Evolutionary conservation across 192 early-diverging fungal species (phyloP).

Genomic region (Coemansia sp.): DNA sequence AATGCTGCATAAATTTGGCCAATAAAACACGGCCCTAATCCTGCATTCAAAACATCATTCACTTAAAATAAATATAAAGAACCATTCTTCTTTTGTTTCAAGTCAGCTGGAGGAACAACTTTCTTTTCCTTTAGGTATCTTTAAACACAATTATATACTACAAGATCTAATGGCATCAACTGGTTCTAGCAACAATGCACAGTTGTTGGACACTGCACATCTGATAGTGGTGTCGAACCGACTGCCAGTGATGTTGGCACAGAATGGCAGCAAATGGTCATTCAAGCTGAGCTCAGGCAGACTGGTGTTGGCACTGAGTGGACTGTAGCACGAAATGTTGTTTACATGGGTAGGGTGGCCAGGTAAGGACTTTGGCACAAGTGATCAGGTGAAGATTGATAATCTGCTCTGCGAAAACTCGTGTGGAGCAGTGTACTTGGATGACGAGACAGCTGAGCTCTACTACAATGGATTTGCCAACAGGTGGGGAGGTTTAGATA

Average conservation of each 20-base stretch:
- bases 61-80: not conserved
- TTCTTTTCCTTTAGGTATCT: not conserved
- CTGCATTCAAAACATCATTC: conserved; percentile 1
- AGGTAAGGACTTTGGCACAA: conserved; percentile 76
- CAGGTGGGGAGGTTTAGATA: conserved; percentile 34
- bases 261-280: conserved; percentile 53
- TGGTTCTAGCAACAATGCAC: not conserved
- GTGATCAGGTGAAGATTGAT: conserved; percentile 70
- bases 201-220: conserved; percentile 42
- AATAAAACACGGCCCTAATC: not conserved
- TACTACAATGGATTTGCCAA: conserved; percentile 99
- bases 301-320: conserved; percentile 89
- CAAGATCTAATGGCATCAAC: not conserved
- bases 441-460: conserved; percentile 86
- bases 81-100: not conserved
- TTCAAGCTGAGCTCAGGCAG: conserved; percentile 92
- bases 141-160: not conserved
- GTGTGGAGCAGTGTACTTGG: conserved; percentile 91
- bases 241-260: conserved; percentile 81
- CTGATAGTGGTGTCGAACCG: conserved; percentile 95
- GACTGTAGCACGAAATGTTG: conserved; percentile 89
- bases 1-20: conserved; percentile 11
- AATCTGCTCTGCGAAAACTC: conserved; percentile 76
- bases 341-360: conserved; percentile 99
- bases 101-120: not conserved